phyloP scores from a whole-genome alignment of 2,329 filamentous ascomycete species.

The Elsinoe batatas region DNA sequence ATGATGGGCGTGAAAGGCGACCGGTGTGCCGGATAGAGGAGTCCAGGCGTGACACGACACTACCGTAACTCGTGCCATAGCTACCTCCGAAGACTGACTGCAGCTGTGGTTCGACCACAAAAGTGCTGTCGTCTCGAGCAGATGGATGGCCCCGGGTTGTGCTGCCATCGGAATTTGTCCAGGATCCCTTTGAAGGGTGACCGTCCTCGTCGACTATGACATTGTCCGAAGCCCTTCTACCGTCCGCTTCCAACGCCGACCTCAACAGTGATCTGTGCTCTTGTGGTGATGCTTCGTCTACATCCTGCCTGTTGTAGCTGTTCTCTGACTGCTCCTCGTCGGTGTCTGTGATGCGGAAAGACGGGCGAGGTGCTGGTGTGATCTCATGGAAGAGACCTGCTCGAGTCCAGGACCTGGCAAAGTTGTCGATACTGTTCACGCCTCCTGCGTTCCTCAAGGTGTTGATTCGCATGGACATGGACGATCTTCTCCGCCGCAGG shows the following conservation, averaged over 20 bases:
- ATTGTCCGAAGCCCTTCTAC: constrained; percentile 29
- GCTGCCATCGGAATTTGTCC: constrained; percentile 18
- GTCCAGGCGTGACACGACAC: constrained; percentile 46
- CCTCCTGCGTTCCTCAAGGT: constrained; percentile 64
- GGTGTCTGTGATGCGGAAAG: constrained; percentile 50
- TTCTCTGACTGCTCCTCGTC: constrained; percentile 37
- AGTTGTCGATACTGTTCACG: constrained; percentile 88
- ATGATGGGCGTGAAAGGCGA: constrained; percentile 32
- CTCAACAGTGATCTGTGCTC: constrained; percentile 35
- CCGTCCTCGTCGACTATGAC: constrained; percentile 27
- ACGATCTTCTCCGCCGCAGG: constrained; percentile 33
- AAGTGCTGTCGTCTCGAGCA: constrained; percentile 34
- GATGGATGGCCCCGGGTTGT: constrained; percentile 18
- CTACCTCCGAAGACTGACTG: constrained; percentile 62
- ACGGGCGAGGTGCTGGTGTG: constrained; percentile 59
- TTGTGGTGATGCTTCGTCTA: constrained; percentile 26
- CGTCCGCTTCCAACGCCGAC: constrained; percentile 30
- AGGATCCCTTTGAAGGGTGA: constrained; percentile 32
- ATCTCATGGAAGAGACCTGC: constrained; percentile 83
- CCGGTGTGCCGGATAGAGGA: constrained; percentile 48
- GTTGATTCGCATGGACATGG: constrained; percentile 41
- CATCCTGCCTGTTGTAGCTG: constrained; percentile 17
- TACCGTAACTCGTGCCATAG: constrained; percentile 55
- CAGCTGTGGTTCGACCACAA: constrained; percentile 44
- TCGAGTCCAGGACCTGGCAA: constrained; percentile 84